Evolutionary conservation across 192 early-diverging fungal genomes (phyloP).

Genomic region (Rhizophagus sp.): DNA sequence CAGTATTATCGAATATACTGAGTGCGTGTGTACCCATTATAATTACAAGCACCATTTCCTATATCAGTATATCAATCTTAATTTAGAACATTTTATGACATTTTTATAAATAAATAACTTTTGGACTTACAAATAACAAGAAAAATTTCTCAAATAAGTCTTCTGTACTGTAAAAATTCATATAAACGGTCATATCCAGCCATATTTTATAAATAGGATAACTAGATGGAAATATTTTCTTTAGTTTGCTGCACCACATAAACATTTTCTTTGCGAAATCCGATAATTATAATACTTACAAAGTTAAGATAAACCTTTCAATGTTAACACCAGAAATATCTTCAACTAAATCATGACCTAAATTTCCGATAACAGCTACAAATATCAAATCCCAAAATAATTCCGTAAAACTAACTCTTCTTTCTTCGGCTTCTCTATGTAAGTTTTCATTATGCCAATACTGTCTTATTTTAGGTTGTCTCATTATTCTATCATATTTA

Average conservation of each 20-base stretch:
- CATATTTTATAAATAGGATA: slow-evolving; percentile 26
- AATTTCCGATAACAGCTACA: slow-evolving; percentile 21
- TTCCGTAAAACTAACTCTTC: slow-evolving; percentile 25
- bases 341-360: slow-evolving; percentile 20
- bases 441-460: slow-evolving; percentile 28
- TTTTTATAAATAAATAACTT: too few species aligned
- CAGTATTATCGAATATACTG: background rate
- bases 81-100: background rate
- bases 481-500: slow-evolving; percentile 18
- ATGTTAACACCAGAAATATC: background rate
- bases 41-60: slow-evolving; percentile 31
- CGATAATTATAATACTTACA: slow-evolving; percentile 8
- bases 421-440: slow-evolving; percentile 31
- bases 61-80: background rate
- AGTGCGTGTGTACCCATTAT: slow-evolving; percentile 27
- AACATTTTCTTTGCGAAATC: background rate
- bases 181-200: slow-evolving; percentile 13
- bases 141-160: slow-evolving; percentile 35
- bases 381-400: slow-evolving; percentile 38
- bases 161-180: slow-evolving; percentile 30
- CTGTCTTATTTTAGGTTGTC: slow-evolving; percentile 29
- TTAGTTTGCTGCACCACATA: background rate
- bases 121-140: slow-evolving; percentile 24
- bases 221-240: slow-evolving; percentile 11
- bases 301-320: slow-evolving; percentile 28